Base-by-base conservation (phyloP, 1,284 basidiomycete species). In the Peniophora sp. region DNA sequence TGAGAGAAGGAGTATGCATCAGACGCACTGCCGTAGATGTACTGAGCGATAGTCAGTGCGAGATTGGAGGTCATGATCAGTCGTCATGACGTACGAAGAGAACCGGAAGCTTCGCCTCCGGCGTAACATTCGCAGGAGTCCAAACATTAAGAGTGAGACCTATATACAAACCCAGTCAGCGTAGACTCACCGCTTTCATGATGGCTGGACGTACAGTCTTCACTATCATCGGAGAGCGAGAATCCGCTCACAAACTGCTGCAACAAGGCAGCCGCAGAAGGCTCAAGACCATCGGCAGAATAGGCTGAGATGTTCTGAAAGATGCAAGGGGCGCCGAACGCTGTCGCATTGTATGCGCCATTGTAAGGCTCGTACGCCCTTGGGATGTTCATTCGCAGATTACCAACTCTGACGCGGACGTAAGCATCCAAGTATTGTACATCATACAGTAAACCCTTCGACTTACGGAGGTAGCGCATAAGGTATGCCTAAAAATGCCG, bases 401-500 rank as follows among this genome's bases (percentile, higher is more conserved):
- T 51, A 8, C 58, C 58, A 35, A 55, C 50, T 1, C 58, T 58
- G n/a, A 8, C 15, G n/a, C 8, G 6, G 20, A n/a, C 17, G 18
- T 18, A 10, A 14, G 6, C 27, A 11, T 23, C 10, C 41, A 42
- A 20, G 0, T 34, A 12, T 49, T 2, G 32, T 3, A 36, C 12
- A 0, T 35, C 11, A 15, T 14, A 47, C 34, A 39, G 41, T 20
- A 37, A 37, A 11, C 3, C 2, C 17, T 39, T 22, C 11, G 23
- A 55, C 68, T 47, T 52, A 70, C 67, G 72, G 72, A 6, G 73
- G 67, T 39, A 66, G 49, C 2, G 78, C 78, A 52, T 73, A 83
- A 0, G 78, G 78, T 36, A 81, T 78, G 0, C 78, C 78, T 0
- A 79, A 58, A 54, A 73, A 80, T 39, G 69, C 66, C 10, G 62